phyloP scores from a whole-genome alignment of 1,284 basidiomycete genomes.

The Rhodotorula sp. region DNA sequence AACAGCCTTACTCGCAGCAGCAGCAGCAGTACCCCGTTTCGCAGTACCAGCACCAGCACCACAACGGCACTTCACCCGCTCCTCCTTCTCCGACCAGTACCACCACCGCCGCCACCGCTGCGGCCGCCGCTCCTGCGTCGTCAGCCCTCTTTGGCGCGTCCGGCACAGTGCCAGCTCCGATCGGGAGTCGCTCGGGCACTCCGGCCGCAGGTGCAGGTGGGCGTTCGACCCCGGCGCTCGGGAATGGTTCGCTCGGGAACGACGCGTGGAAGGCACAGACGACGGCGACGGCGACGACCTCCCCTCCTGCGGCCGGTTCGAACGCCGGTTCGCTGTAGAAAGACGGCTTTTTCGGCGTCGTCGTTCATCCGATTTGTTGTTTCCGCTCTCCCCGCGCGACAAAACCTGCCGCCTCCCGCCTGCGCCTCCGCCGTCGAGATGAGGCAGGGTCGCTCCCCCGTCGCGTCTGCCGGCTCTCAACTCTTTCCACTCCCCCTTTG shows the following conservation, averaged over 20 bases:
- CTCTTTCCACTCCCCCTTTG: too few species aligned
- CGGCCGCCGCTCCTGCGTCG: background rate
- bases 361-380: too few species aligned
- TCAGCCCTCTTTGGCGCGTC: constrained; percentile 18
- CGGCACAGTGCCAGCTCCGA: constrained; percentile 16
- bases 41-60: background rate
- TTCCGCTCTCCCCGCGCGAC: too few species aligned
- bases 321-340: background rate
- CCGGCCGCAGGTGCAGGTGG: constrained; percentile 10
- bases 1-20: background rate
- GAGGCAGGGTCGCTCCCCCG: too few species aligned
- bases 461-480: too few species aligned
- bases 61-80: background rate
- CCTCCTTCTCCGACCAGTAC: constrained; percentile 2
- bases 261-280: constrained; percentile 25
- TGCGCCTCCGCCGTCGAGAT: too few species aligned
- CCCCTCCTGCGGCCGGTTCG: background rate
- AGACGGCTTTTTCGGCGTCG: too few species aligned
- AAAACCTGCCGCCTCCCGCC: too few species aligned
- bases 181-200: constrained; percentile 25
- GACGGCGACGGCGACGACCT: background rate
- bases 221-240: constrained; percentile 16
- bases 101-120: constrained; percentile 1
- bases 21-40: background rate
- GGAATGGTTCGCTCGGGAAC: constrained; percentile 27